These are phyloP conservation scores for Albizia julibrissin DNA, from an alignment of 306 rosid species.

Conservation along the genomic window DNA sequence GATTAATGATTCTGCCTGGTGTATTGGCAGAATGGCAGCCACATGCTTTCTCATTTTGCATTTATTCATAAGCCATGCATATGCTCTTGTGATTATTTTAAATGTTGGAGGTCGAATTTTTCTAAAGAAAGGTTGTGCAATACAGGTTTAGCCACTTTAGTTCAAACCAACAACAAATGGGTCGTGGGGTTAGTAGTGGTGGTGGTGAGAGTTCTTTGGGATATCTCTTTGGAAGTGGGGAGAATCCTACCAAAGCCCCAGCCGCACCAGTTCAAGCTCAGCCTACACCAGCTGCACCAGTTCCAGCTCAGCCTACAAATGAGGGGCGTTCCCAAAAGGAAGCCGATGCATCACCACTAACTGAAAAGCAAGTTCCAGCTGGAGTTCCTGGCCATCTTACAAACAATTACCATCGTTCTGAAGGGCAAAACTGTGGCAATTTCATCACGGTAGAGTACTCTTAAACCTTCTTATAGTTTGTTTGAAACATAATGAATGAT, in stretches of 20 bases:
- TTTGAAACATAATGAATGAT: constrained; percentile 20
- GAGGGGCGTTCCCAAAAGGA: neutral
- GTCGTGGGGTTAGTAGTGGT: constrained; percentile 85
- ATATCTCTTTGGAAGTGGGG: constrained; percentile 80
- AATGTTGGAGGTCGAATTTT: neutral
- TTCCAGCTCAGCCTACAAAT: constrained; percentile 36
- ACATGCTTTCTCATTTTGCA: neutral
- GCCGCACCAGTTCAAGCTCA: constrained; percentile 30
- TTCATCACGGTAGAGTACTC: constrained; percentile 72
- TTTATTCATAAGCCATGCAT: neutral
- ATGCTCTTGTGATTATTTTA: constrained; percentile 1
- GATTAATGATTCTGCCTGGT: neutral
- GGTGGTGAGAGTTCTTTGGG: constrained; percentile 91
- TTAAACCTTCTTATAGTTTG: constrained; percentile 9
- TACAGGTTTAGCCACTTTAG: constrained; percentile 34
- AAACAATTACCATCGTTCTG: constrained; percentile 76
- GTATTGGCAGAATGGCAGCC: neutral
- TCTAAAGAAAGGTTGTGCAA: constrained; percentile 1
- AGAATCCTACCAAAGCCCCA: constrained; percentile 41
- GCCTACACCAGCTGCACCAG: constrained; percentile 31
- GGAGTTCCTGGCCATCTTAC: constrained; percentile 71
- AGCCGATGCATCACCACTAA: constrained; percentile 36
- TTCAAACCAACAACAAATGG: constrained; percentile 48
- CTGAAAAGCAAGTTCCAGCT: constrained; percentile 60
- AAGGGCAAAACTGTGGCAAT: constrained; percentile 95